Evolutionary conservation across 805 yeast genomes (phyloP), one percentile per base, ranked within the genome.

Genomic region (Kluyveromyces wickerhamii): DNA sequence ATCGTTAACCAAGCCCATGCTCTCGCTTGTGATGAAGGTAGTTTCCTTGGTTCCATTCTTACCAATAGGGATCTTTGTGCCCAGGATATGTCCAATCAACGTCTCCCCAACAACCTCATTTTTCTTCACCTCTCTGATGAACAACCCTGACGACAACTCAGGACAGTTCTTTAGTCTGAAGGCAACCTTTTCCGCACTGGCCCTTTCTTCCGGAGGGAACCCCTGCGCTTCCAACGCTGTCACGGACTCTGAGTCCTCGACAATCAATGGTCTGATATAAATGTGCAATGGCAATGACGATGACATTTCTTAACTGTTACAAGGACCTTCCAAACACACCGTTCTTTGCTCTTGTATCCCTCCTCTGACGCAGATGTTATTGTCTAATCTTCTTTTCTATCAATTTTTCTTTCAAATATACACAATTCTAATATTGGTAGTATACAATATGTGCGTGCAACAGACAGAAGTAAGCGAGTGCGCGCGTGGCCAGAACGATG

Each of bases 91-190:
- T 7, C 88, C 96, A 44, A 87, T 76, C 40, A 88, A 65, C 5
- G 67, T 72, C 42, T 70, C 47, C 70, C 74, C 18, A 71, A 66
- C 32, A 71, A 72, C 44, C 59, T 67, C 42, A 25, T 49, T 49
- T 6, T 53, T 57, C 20, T 50, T 57, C 3, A 45, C 54, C 12
- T 53, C 59, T 52, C 95, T 69, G 34, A 86, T 67, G 51, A 89
- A 92, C 37, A 92, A 67, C 2, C 97, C 97, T 5, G 88, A 75
- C 44, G 92, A 77, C 38, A 89, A 71, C 57, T 89, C 98, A 7
- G 97, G 97, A 55, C 96, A 88, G 4, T 65, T 75, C 1, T 69
- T 69, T 43, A 89, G 66, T 47, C 96, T 70, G 63, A 84, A 89
- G 43, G 61, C 63, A 36, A 76, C 58, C 44, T 72, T 77, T 33